These are phyloP conservation scores for Syzygium aromaticum DNA, from an alignment of 345 rosid species.

Conservation along the genomic window DNA sequence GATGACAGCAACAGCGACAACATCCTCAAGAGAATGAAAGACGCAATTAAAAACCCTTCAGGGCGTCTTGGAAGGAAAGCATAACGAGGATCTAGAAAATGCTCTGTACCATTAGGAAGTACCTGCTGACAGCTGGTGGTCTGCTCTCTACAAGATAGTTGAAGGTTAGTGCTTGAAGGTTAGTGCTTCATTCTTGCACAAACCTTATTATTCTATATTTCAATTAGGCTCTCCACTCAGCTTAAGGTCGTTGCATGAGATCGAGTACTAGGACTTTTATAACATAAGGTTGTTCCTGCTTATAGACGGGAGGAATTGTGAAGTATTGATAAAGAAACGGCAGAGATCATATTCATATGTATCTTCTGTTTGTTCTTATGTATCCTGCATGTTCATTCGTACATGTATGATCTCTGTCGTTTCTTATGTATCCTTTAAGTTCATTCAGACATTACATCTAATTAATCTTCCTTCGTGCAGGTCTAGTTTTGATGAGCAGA, in stretches of 20 bases:
- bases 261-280: not conserved
- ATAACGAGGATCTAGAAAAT: constrained; percentile 40
- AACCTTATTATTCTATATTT: not conserved
- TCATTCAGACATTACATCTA: not conserved
- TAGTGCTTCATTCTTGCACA: not conserved
- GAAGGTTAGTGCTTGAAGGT: constrained; percentile 86
- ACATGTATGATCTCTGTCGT: not conserved
- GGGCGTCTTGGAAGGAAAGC: constrained; percentile 76
- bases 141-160: constrained; percentile 67
- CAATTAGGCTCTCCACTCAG: not conserved
- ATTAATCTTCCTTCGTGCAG: constrained; percentile 19
- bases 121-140: constrained; percentile 75
- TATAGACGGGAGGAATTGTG: not conserved
- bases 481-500: constrained; percentile 65
- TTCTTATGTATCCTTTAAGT: too few relatives aligned
- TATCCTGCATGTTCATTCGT: not conserved
- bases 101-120: constrained; percentile 37
- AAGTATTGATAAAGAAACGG: not conserved
- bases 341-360: not conserved
- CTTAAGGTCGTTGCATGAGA: not conserved
- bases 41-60: constrained; percentile 60
- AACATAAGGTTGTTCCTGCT: not conserved
- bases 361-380: not conserved
- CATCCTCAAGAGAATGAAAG: constrained; percentile 60
- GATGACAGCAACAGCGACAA: constrained; percentile 40